Evolutionary conservation across 805 yeast species (phyloP).

Genomic region (Candida michaelii): DNA sequence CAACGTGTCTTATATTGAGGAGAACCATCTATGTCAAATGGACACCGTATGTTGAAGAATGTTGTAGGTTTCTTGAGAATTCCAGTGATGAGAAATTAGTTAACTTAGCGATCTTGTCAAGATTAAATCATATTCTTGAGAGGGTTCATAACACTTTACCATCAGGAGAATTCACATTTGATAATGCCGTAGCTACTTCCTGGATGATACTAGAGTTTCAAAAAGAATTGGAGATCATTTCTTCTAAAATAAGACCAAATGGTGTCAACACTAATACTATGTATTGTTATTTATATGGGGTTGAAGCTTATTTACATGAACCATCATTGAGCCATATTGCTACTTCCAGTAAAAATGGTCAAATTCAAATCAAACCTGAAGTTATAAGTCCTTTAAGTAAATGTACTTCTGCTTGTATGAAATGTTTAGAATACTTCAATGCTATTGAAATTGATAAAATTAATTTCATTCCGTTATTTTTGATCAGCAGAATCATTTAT

Average conservation of each 20-base stretch:
- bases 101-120: slow-evolving; percentile 56
- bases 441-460: slow-evolving; percentile 46
- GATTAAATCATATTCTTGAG: slow-evolving; percentile 61
- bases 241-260: slow-evolving; percentile 36
- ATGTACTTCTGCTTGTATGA: slow-evolving; percentile 55
- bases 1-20: slow-evolving; percentile 63
- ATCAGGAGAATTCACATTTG: slow-evolving; percentile 25
- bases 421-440: slow-evolving; percentile 49
- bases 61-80: slow-evolving; percentile 49
- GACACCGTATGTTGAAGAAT: slow-evolving; percentile 63
- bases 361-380: slow-evolving; percentile 17
- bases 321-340: slow-evolving; percentile 39
- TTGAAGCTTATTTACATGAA: slow-evolving; percentile 66
- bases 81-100: slow-evolving; percentile 31
- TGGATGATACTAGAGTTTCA: slow-evolving; percentile 52
- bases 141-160: slow-evolving; percentile 54
- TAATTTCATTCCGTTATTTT: slow-evolving; percentile 57
- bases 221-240: slow-evolving; percentile 41
- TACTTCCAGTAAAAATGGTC: slow-evolving; percentile 16
- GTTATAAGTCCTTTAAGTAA: slow-evolving; percentile 46
- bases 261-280: slow-evolving; percentile 21
- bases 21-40: slow-evolving; percentile 62
- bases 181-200: slow-evolving; percentile 27
- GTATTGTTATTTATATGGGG: slow-evolving; percentile 53
- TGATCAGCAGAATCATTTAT: slow-evolving; percentile 57